These are phyloP conservation scores for Cordyceps tenuipes DNA, from an alignment of 2,329 filamentous ascomycete genomes.

Conservation along the genomic window DNA sequence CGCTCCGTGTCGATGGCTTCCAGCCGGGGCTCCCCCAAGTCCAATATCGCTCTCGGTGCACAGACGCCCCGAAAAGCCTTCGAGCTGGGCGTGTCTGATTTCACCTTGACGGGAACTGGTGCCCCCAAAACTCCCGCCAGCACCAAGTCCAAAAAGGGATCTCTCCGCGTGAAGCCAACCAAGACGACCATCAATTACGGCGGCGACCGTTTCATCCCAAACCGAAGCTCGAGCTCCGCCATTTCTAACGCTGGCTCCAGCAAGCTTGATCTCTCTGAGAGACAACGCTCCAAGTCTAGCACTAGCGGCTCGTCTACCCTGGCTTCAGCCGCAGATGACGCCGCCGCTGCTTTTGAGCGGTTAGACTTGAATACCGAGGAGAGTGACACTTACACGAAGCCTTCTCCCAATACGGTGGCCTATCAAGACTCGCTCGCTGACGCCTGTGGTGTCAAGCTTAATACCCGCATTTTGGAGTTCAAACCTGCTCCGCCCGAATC, in stretches of 20 bases:
- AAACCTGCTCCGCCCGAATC: conserved; percentile 98
- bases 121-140: conserved; percentile 50
- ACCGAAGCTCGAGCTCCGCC: conserved; percentile 81
- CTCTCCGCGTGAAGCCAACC: conserved; percentile 47
- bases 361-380: conserved; percentile 68
- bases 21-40: conserved; percentile 87
- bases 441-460: conserved; percentile 86
- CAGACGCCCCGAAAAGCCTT: conserved; percentile 73
- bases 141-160: conserved; percentile 47
- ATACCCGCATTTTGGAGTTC: conserved; percentile 93
- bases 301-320: conserved; percentile 64
- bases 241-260: conserved; percentile 72
- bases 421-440: conserved; percentile 87
- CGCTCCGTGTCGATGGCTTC: conserved; percentile 57
- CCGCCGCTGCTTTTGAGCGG: conserved; percentile 69
- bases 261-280: conserved; percentile 69
- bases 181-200: conserved; percentile 77
- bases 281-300: conserved; percentile 64
- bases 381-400: conserved; percentile 60
- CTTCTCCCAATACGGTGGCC: conserved; percentile 78
- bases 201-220: conserved; percentile 93
- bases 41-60: conserved; percentile 74
- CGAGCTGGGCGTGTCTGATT: conserved; percentile 88
- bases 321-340: conserved; percentile 71
- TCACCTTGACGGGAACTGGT: conserved; percentile 79